Evolutionary conservation across 805 yeast genomes (phyloP).

Genomic region (Wickerhamomyces ciferrii): DNA sequence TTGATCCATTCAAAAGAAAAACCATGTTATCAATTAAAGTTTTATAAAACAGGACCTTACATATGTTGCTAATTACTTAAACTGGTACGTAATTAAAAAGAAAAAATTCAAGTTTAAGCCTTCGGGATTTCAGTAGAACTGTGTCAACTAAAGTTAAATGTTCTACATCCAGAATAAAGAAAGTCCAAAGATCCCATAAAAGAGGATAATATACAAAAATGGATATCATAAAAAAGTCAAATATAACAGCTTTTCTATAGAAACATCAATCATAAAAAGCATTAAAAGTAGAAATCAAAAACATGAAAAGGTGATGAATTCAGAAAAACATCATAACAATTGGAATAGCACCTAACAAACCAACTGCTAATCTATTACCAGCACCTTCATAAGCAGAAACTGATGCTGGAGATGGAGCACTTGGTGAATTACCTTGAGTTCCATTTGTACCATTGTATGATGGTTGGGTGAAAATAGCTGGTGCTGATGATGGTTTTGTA

Average conservation of each 20-base stretch:
- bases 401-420: slow-evolving; percentile 14
- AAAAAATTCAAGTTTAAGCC: too few relatives aligned
- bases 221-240: not conserved
- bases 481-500: slow-evolving; percentile 2
- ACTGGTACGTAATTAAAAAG: too few relatives aligned
- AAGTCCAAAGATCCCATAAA: not conserved
- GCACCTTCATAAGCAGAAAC: slow-evolving; percentile 23
- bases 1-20: too few relatives aligned
- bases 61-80: too few relatives aligned
- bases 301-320: not conserved
- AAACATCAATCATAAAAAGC: not conserved
- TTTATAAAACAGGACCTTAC: too few relatives aligned
- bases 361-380: slow-evolving; percentile 1
- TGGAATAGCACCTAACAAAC: not conserved
- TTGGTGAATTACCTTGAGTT: slow-evolving; percentile 4
- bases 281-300: not conserved
- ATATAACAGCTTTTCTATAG: not conserved
- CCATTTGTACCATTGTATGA: slow-evolving; percentile 3
- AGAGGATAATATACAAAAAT: not conserved
- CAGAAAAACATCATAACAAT: slow-evolving; percentile 1
- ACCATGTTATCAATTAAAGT: too few relatives aligned
- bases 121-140: too few relatives aligned
- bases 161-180: too few relatives aligned
- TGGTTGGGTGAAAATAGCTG: slow-evolving; percentile 4
- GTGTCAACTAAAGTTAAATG: too few relatives aligned